Evolutionary conservation across 73 alveolate genomes (phyloP).

Genomic region (Paramecium biaurelia): DNA sequence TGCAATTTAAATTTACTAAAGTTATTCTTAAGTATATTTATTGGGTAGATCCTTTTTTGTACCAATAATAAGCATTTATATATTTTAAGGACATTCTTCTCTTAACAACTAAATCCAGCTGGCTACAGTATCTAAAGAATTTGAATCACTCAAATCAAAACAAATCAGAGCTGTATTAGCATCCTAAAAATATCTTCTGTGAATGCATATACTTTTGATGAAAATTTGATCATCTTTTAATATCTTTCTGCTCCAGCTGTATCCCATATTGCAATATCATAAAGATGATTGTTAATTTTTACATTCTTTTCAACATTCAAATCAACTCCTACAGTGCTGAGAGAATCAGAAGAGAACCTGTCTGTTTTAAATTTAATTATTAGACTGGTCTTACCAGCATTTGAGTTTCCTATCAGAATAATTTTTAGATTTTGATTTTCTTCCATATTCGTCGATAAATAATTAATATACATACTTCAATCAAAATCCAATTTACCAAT

Average conservation of each 20-base stretch:
- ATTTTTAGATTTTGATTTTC: background rate
- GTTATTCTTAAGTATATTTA: background rate
- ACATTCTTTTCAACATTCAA: background rate
- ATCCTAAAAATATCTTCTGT: background rate
- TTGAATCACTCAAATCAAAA: constrained; percentile 5
- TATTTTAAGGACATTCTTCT: background rate
- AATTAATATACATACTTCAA: background rate
- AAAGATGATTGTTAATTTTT: background rate
- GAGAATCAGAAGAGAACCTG: background rate
- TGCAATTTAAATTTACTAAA: background rate
- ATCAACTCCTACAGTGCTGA: background rate
- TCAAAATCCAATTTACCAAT: background rate
- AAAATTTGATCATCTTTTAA: background rate
- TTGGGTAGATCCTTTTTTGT: background rate
- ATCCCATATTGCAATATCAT: background rate
- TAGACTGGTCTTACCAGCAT: background rate
- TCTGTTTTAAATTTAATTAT: background rate
- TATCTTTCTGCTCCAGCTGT: constrained; percentile 4
- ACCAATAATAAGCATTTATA: background rate
- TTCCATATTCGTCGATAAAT: background rate
- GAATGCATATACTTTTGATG: background rate
- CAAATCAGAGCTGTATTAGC: constrained; percentile 21
- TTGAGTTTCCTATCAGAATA: background rate
- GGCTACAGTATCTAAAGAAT: background rate
- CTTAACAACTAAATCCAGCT: background rate